Evolutionary conservation across 495 filamentous ascomycete species (phyloP).

Genomic region (Apiosordaria backusii): DNA sequence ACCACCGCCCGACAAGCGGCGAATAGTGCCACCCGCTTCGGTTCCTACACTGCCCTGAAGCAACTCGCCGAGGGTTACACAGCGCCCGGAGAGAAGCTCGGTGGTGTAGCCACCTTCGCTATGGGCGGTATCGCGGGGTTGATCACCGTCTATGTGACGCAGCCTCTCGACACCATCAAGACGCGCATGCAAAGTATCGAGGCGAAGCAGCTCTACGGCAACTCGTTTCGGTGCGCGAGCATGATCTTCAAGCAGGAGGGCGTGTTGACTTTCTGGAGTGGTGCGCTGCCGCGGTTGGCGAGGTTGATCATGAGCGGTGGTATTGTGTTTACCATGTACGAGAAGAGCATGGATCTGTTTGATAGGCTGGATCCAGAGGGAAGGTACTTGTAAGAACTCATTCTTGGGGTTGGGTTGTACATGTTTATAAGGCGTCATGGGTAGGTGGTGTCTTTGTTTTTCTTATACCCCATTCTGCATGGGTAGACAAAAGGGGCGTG

Average conservation of each 20-base stretch:
- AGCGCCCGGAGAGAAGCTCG: slow-evolving; percentile 90
- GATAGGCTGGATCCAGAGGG: slow-evolving; percentile 78
- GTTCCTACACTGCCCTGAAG: slow-evolving; percentile 82
- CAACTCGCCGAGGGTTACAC: slow-evolving; percentile 91
- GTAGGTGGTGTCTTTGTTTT: background rate
- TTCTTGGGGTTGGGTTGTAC: background rate
- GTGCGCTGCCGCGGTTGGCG: slow-evolving; percentile 79
- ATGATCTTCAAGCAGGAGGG: slow-evolving; percentile 88
- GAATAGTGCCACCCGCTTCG: slow-evolving; percentile 86
- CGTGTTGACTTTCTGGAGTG: slow-evolving; percentile 87
- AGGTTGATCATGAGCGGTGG: slow-evolving; percentile 86
- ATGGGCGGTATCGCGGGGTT: slow-evolving; percentile 86
- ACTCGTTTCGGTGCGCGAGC: slow-evolving; percentile 80
- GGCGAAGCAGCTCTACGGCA: slow-evolving; percentile 76
- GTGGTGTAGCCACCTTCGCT: slow-evolving; percentile 81
- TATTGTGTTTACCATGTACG: slow-evolving; percentile 99
- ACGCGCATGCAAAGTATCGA: slow-evolving; percentile 98
- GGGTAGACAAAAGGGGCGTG: slow-evolving; percentile 13
- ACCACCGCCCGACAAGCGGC: slow-evolving; percentile 93
- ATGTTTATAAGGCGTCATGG: background rate
- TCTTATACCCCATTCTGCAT: slow-evolving; percentile 17
- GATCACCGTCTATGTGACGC: slow-evolving; percentile 88
- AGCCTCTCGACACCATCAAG: slow-evolving; percentile 94
- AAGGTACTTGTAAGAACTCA: slow-evolving; percentile 63
- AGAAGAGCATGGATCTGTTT: slow-evolving; percentile 91